These are phyloP conservation scores for Chlamydomonas sp. DNA, from an alignment of 139 green algal species.

Conservation along the genomic window DNA sequence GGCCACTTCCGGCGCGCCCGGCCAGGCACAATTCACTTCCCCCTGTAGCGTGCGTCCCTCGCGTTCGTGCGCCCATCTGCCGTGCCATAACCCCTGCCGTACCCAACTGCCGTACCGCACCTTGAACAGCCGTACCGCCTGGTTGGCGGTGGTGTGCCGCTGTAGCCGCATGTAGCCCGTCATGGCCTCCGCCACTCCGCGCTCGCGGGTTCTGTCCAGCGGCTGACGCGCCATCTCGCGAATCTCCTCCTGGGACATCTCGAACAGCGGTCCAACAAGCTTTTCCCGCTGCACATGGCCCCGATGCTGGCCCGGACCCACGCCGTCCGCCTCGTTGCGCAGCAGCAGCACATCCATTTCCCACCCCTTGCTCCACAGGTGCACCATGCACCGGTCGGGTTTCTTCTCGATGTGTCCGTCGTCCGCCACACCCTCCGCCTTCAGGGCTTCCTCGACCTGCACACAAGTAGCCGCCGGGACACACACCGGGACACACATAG, in stretches of 20 bases:
- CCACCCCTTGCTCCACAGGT: not conserved
- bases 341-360: not conserved
- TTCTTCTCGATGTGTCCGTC: not conserved
- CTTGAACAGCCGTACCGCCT: not conserved
- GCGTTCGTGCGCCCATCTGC: no score
- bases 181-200: not conserved
- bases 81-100: no score
- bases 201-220: not conserved
- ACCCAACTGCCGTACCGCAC: not conserved
- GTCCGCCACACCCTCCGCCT: no score
- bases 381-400: not conserved
- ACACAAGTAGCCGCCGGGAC: no score
- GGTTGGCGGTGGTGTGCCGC: not conserved
- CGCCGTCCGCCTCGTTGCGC: not conserved
- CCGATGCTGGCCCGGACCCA: not conserved
- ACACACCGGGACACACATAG: no score
- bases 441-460: no score
- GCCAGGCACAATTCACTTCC: no score
- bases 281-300: not conserved
- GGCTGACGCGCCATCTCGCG: no score
- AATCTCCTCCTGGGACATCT: not conserved
- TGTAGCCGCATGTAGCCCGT: not conserved
- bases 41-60: no score
- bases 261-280: not conserved
- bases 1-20: no score